Conservation (phyloP, 176 grass and related monocot genomes). For the Aegilops speltoides region DNA sequence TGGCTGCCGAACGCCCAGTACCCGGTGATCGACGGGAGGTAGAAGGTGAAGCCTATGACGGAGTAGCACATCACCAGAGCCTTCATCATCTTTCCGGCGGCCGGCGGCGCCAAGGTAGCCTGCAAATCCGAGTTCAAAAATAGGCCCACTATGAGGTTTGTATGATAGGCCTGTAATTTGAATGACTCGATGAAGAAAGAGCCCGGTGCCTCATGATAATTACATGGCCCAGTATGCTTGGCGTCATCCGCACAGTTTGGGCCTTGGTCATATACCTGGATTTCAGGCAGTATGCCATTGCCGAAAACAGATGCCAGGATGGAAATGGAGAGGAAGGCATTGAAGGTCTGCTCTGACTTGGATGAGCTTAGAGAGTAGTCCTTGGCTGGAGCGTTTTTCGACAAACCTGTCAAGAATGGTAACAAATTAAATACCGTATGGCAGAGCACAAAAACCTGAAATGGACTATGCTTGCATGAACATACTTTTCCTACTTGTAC, state of each 20-base stretch:
- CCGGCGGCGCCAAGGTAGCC: conserved; percentile 93
- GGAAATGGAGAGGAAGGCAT: conserved; percentile 85
- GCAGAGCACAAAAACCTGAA: not conserved
- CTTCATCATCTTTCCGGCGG: conserved; percentile 95
- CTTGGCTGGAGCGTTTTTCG: conserved; percentile 55
- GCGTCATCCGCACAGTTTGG: not conserved
- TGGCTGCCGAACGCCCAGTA: conserved; percentile 88
- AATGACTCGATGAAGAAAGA: not conserved
- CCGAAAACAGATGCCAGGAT: conserved; percentile 92
- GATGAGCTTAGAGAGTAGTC: conserved; percentile 78
- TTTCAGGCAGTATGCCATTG: conserved; percentile 95
- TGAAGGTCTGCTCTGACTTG: conserved; percentile 53
- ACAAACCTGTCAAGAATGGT: conserved; percentile 49
- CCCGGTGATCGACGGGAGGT: conserved; percentile 60
- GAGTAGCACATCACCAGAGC: conserved; percentile 74
- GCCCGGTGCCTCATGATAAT: not conserved
- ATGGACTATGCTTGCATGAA: not conserved
- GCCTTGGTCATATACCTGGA: too few relatives aligned
- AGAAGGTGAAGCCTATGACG: conserved; percentile 69
- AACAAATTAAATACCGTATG: not conserved
- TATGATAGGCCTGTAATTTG: not conserved
- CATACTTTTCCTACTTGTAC: not conserved
- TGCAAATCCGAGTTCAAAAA: conserved; percentile 42
- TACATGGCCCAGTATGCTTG: not conserved
- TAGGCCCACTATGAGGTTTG: not conserved